Conservation (phyloP, 768 basidiomycete species). For the Trametes cingulata region DNA sequence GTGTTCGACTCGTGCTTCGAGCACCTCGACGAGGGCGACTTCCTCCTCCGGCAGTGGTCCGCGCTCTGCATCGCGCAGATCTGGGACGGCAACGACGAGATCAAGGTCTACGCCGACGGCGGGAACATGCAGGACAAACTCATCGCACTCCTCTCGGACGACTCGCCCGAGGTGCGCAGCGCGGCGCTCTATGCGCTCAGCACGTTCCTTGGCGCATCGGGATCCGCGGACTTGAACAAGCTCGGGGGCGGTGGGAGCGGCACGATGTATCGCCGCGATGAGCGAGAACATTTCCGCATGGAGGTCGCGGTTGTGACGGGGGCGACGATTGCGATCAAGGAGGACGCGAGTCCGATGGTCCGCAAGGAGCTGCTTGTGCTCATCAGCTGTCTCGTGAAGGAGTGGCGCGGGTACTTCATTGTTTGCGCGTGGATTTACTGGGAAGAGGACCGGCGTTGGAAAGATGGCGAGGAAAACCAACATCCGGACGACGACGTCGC, state of each 20-base stretch:
- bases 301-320: conserved; percentile 92
- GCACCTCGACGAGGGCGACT: conserved; percentile 86
- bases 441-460: conserved; percentile 83
- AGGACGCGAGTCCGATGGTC: conserved; percentile 96
- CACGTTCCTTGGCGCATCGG: conserved; percentile 90
- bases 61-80: conserved; percentile 91
- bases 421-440: conserved; percentile 96
- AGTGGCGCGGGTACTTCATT: conserved; percentile 96
- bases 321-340: conserved; percentile 83
- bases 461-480: conserved; percentile 35
- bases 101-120: conserved; percentile 81
- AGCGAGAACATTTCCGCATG: conserved; percentile 80
- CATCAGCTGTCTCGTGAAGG: conserved; percentile 90
- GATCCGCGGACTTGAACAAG: conserved; percentile 63
- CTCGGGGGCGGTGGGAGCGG: conserved; percentile 86
- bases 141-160: conserved; percentile 76
- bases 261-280: conserved; percentile 71
- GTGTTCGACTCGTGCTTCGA: conserved; percentile 89
- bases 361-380: conserved; percentile 91
- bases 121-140: conserved; percentile 80
- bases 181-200: conserved; percentile 91
- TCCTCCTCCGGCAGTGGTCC: conserved; percentile 91
- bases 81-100: conserved; percentile 92
- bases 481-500: conserved; percentile 72
- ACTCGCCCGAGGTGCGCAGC: conserved; percentile 89